Conservation (phyloP, 2,329 filamentous ascomycete species). For the Thelonectria discophora region DNA sequence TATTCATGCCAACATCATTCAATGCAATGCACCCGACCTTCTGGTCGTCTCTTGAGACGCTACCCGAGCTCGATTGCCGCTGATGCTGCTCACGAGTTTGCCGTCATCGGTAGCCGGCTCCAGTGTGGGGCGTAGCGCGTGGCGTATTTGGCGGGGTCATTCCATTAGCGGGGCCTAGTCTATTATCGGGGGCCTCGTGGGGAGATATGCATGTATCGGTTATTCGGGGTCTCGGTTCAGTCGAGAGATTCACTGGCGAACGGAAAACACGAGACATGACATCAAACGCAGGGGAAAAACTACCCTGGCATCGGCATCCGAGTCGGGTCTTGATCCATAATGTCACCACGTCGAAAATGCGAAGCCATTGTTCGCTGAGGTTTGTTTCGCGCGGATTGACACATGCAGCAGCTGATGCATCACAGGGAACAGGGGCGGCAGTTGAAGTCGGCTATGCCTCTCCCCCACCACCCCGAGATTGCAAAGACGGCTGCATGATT, state of each 20-base stretch:
- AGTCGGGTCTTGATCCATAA: too few species aligned
- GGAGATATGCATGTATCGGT: background rate
- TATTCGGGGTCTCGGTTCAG: too few species aligned
- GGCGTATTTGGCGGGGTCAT: background rate
- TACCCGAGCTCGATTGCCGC: background rate
- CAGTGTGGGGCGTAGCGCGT: background rate
- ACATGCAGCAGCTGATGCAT: background rate
- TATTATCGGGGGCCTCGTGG: too few species aligned
- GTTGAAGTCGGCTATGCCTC: constrained; percentile 26
- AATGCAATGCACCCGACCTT: too few species aligned
- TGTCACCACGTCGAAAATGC: too few species aligned
- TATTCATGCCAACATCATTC: too few species aligned
- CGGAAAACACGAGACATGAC: too few species aligned
- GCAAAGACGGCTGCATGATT: constrained; percentile 12
- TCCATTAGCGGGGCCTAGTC: background rate
- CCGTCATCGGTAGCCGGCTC: background rate
- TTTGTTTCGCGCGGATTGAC: background rate
- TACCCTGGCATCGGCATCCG: too few species aligned
- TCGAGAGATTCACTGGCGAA: too few species aligned
- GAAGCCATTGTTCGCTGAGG: too few species aligned
- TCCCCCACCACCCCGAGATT: constrained; percentile 8
- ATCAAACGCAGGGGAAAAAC: too few species aligned
- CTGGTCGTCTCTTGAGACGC: too few species aligned
- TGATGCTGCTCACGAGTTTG: background rate
- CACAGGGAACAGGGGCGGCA: constrained; percentile 18